Base-by-base conservation (phyloP, 306 rosid species). In the Prosopis cineraria region DNA sequence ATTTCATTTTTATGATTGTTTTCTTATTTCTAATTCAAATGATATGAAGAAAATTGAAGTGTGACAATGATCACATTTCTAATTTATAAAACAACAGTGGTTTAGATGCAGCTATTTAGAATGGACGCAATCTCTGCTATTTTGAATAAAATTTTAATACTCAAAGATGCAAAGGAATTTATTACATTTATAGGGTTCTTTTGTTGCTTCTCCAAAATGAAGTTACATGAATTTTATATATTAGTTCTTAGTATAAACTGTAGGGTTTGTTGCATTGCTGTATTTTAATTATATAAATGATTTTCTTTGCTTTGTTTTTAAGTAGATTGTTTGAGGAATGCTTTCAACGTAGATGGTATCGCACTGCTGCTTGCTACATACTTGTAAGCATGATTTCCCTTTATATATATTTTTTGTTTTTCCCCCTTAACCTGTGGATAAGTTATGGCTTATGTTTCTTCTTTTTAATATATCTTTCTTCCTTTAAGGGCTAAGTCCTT, bases 321-420 rank as follows among this genome's bases (percentile, higher is more conserved):
- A 47, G 44, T 84, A 95, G 99, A 88, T 84, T 95, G 88, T 95
- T 95, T 78, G 99, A 95, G 89, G 99, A 95, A 84, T 95, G 99
- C 88, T 92, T 95, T 87, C 97, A 95, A 81, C 91, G 90, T 48
- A 93, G 99, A 89, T 95, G 99, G 98, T 95, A 89, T 74, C 91
- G 98, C 30, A 92, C 99, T 79, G 99, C 93, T 68, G 99, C 99
- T 77, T 93, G 99, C 79, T 95, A 91, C 85, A 95, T 95, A 87
- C 98, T 95, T 44, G 98, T 93, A 89, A 95, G 93, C 79, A 73
- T 53, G 68, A 77, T 45, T 53, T 39, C 4, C 68, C 83, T 53
- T 4, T 27, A 8, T 24, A 10, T 10, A 4, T 24, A 22, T 13
- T 50, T 50, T 45, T 45, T 45, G 4, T 14, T 16, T 45, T 50